Evolutionary conservation across 148 eudicot genomes (phyloP).

Genomic region (Rhododendron henanense): DNA sequence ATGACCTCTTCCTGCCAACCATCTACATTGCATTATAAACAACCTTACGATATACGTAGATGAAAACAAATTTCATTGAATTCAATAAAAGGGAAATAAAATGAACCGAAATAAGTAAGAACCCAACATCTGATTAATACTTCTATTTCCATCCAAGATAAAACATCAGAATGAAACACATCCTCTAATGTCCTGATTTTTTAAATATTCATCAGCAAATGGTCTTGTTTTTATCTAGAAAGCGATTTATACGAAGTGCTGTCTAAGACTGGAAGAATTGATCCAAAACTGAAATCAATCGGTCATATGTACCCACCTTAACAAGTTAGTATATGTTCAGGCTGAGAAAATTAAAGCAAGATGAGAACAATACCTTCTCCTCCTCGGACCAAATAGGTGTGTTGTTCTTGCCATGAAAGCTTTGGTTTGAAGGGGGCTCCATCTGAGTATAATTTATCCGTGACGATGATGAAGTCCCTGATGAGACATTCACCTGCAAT

Average conservation of each 20-base stretch:
- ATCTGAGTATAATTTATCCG: neutral
- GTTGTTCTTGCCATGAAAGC: conserved; percentile 29
- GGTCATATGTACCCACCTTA: neutral
- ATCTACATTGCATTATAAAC: conserved; percentile 36
- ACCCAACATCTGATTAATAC: neutral
- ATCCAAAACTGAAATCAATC: neutral
- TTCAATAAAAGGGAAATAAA: neutral
- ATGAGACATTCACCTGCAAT: conserved; percentile 46
- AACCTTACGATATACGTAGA: neutral
- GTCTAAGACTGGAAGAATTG: neutral
- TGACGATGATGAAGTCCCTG: conserved; percentile 40
- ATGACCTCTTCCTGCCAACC: conserved; percentile 57
- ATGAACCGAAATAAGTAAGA: neutral
- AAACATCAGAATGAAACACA: neutral
- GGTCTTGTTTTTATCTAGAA: neutral
- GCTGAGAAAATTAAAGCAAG: neutral
- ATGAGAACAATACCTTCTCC: conserved; percentile 40
- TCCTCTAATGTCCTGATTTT: neutral
- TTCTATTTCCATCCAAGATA: neutral
- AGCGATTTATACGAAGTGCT: neutral
- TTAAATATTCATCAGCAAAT: neutral
- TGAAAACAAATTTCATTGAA: neutral
- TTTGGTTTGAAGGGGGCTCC: conserved; percentile 98
- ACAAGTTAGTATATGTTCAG: neutral
- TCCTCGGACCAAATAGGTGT: conserved; percentile 47